Conservation (phyloP, 345 rosid genomes). For the Aquilaria yunnanensis region DNA sequence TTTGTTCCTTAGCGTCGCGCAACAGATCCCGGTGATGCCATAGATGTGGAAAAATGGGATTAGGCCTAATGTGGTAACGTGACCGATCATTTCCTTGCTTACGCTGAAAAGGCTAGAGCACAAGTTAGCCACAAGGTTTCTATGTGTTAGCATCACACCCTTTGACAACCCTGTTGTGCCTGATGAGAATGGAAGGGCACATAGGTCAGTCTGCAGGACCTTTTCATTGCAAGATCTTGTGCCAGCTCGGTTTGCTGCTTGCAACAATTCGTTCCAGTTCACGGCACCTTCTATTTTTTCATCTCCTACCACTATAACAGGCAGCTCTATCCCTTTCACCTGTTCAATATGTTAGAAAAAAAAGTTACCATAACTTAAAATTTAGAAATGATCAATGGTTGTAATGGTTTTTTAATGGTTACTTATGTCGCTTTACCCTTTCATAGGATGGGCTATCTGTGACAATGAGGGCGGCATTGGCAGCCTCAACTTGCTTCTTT, state of each 20-base stretch:
- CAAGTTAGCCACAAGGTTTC: constrained; percentile 76
- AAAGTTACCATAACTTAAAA: no score
- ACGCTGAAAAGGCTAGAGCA: constrained; percentile 83
- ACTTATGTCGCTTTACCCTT: constrained; percentile 34
- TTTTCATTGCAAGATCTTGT: constrained; percentile 17
- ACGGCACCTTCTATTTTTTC: constrained; percentile 40
- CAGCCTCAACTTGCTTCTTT: constrained; percentile 73
- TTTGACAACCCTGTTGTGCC: constrained; percentile 94
- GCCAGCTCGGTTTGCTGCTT: constrained; percentile 60
- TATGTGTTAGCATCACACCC: constrained; percentile 86
- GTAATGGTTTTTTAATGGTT: no score
- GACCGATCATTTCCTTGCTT: constrained; percentile 61
- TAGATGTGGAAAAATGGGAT: constrained; percentile 93
- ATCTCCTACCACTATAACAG: constrained; percentile 56
- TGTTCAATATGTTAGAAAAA: constrained; percentile 11
- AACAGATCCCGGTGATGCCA: constrained; percentile 85
- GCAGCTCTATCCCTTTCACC: constrained; percentile 54
- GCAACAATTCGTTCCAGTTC: constrained; percentile 71
- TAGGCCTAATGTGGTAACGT: constrained; percentile 60
- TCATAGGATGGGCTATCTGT: constrained; percentile 53
- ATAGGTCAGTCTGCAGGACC: constrained; percentile 56
- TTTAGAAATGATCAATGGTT: no score
- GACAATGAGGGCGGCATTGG: constrained; percentile 77
- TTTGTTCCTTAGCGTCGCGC: constrained; percentile 75
- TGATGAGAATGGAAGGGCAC: constrained; percentile 97